Percentiles rank a stretch among this genome's conserved stretches.
Conservation (phyloP, 176 grass and related monocot genomes). For the Guadua angustifolia region DNA sequence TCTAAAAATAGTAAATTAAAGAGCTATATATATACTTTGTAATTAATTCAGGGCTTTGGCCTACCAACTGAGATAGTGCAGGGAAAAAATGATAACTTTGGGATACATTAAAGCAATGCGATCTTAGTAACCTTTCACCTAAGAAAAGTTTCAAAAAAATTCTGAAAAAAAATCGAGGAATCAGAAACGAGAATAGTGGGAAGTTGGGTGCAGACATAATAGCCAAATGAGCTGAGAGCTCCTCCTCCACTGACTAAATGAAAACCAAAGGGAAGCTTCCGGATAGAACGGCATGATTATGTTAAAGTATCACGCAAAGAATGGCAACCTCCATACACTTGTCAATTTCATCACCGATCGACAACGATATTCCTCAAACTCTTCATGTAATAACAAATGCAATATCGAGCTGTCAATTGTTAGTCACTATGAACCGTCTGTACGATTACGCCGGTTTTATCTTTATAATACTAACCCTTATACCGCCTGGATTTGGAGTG, state of each 20-base stretch:
- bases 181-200: slow-evolving; percentile 47
- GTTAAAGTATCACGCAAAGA: not conserved
- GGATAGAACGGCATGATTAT: not conserved
- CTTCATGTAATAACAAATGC: not conserved
- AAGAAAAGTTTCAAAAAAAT: too few relatives aligned
- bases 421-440: not conserved
- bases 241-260: not conserved
- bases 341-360: not conserved
- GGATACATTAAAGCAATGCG: slow-evolving; percentile 13
- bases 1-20: slow-evolving; percentile 44
- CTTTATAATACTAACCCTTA: too few relatives aligned
- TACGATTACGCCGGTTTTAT: too few relatives aligned
- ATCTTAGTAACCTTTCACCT: not conserved
- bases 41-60: slow-evolving; percentile 14
- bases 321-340: slow-evolving; percentile 33
- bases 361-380: not conserved
- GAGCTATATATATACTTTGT: not conserved
- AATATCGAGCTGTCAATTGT: slow-evolving; percentile 17
- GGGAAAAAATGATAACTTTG: not conserved
- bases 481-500: too few relatives aligned
- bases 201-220: slow-evolving; percentile 27
- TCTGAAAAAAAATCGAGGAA: too few relatives aligned
- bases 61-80: slow-evolving; percentile 41
- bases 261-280: slow-evolving; percentile 25
- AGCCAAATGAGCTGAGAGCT: slow-evolving; percentile 12